Evolutionary conservation across 2,329 filamentous ascomycete genomes (phyloP).

Genomic region (Colletotrichum sp.): DNA sequence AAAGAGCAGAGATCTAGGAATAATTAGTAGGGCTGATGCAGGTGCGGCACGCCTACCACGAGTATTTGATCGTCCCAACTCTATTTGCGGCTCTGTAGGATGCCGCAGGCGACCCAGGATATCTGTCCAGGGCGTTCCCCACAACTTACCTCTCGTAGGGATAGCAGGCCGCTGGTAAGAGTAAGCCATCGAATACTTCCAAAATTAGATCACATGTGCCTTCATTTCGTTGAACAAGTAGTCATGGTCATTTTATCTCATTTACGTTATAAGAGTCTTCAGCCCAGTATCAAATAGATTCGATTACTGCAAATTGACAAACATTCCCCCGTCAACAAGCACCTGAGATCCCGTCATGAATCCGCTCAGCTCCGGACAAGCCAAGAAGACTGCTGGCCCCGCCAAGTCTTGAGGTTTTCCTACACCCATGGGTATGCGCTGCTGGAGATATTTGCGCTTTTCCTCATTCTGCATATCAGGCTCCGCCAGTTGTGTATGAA

Average conservation of each 20-base stretch:
- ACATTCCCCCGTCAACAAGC: constrained; percentile 75
- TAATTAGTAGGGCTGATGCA: neutral
- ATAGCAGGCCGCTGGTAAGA: neutral
- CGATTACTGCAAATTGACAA: constrained; percentile 71
- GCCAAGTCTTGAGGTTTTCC: constrained; percentile 68
- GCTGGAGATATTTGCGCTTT: constrained; percentile 71
- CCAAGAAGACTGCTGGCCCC: constrained; percentile 75
- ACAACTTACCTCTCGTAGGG: neutral
- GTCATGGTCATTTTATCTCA: neutral
- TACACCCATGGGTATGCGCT: constrained; percentile 68
- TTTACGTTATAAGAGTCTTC: neutral
- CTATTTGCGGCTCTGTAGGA: neutral
- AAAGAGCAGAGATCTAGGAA: neutral
- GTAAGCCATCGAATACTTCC: neutral
- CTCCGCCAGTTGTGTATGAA: constrained; percentile 73
- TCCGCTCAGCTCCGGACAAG: constrained; percentile 65
- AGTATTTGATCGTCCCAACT: neutral
- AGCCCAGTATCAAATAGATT: neutral
- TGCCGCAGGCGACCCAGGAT: neutral
- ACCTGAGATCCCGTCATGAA: constrained; percentile 74
- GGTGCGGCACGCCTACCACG: neutral
- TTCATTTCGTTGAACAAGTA: neutral
- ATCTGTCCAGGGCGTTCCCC: neutral
- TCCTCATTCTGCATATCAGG: constrained; percentile 67
- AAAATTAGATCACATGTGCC: neutral